A percentile compares a stretch with the other conserved stretches of the same genome.
These are phyloP conservation scores for Trichoderma asperelloides DNA, from an alignment of 495 filamentous ascomycete species.

Conservation along the genomic window DNA sequence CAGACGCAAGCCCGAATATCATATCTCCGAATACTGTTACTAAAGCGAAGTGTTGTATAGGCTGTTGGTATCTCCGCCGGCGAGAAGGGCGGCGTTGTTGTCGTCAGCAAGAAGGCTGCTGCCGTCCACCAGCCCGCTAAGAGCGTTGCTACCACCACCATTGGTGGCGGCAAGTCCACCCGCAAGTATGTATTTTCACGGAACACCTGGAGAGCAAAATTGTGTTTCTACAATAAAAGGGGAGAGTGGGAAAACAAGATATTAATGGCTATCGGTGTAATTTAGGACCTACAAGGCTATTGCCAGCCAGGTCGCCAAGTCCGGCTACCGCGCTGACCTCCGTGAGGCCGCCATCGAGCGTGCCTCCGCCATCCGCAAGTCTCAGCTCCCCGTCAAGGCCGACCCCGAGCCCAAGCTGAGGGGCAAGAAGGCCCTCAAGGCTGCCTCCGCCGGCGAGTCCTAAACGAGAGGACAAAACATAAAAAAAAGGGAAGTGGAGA, in stretches of 20 bases:
- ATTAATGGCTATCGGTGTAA: slow-evolving; percentile 11
- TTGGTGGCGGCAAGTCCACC: slow-evolving; percentile 56
- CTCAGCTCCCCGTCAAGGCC: slow-evolving; percentile 72
- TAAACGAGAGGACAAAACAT: slow-evolving; percentile 8
- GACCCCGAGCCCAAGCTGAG: slow-evolving; percentile 61
- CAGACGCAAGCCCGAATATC: neutral
- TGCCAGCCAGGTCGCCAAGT: slow-evolving; percentile 69
- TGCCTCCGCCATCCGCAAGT: slow-evolving; percentile 73
- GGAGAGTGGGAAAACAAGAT: neutral
- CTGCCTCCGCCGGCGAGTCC: slow-evolving; percentile 38
- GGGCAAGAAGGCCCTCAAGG: slow-evolving; percentile 74
- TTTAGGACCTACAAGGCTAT: slow-evolving; percentile 79
- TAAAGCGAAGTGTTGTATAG: slow-evolving; percentile 37
- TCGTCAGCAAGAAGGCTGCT: slow-evolving; percentile 78
- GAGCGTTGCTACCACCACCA: slow-evolving; percentile 52
- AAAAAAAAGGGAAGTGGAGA: slow-evolving; percentile 10
- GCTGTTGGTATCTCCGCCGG: slow-evolving; percentile 66
- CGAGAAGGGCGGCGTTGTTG: slow-evolving; percentile 60
- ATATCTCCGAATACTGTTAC: neutral
- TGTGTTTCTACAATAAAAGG: neutral
- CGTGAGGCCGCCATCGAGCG: slow-evolving; percentile 79
- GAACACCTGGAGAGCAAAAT: neutral
- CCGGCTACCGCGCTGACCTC: slow-evolving; percentile 78
- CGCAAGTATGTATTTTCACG: slow-evolving; percentile 63
- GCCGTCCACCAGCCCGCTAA: slow-evolving; percentile 59